Conservation (phyloP, 345 rosid genomes). For the Erucastrum elatum region DNA sequence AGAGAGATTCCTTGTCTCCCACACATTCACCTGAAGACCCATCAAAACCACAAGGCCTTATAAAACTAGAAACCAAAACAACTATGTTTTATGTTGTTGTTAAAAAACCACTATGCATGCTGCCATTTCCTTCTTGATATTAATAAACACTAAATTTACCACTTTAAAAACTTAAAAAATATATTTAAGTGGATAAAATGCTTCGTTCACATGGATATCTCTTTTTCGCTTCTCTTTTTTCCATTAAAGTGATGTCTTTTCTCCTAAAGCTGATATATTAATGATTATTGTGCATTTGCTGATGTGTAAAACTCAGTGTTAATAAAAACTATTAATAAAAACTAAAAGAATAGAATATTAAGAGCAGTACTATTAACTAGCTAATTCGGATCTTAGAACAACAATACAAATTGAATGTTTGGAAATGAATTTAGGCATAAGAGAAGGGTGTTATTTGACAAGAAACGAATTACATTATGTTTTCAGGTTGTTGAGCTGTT, state of each 20-base stretch:
- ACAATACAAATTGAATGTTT: neutral
- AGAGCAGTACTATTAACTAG: conserved; percentile 13
- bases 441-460: neutral
- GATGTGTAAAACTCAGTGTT: conserved; percentile 12
- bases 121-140: conserved; percentile 1
- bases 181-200: neutral
- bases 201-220: conserved; percentile 27
- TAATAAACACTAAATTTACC: neutral
- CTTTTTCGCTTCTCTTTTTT: neutral
- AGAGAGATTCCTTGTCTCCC: conserved; percentile 34
- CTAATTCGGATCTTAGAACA: neutral
- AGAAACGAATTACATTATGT: neutral
- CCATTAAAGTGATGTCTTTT: conserved; percentile 29
- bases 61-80: conserved; percentile 12
- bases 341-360: neutral
- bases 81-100: neutral
- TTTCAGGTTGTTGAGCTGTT: neutral
- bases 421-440: neutral
- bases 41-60: conserved; percentile 24
- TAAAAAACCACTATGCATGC: conserved; percentile 5
- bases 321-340: neutral
- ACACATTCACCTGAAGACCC: conserved; percentile 40
- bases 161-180: neutral
- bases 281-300: neutral
- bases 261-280: conserved; percentile 16